phyloP scores from a whole-genome alignment of 495 filamentous ascomycete genomes.

The Penicillium riverlandense region DNA sequence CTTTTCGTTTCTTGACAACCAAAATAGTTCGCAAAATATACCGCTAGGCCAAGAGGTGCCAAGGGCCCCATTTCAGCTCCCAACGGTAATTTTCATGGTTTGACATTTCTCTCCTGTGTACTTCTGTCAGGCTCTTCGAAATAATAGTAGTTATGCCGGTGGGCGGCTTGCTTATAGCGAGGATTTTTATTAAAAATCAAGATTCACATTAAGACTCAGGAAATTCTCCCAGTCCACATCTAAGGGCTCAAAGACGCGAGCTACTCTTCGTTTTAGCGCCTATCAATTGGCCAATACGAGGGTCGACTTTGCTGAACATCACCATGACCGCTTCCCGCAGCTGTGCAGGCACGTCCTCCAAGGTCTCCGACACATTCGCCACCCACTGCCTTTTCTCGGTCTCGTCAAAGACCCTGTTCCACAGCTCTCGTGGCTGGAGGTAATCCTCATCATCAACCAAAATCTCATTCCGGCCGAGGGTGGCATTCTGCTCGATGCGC shows the following conservation, averaged over 20 bases:
- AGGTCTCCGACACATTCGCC: slow-evolving; percentile 19
- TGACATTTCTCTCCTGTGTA: no score
- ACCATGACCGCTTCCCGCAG: slow-evolving; percentile 11
- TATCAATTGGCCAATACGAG: slow-evolving; percentile 24
- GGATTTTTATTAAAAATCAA: no score
- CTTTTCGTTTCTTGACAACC: no score
- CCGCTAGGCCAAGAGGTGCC: no score
- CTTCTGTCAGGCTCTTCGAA: no score
- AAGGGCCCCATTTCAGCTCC: no score
- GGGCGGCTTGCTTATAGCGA: no score
- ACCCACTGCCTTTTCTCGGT: slow-evolving; percentile 48
- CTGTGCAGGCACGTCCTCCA: slow-evolving; percentile 13
- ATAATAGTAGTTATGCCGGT: no score
- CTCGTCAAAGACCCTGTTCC: slow-evolving; percentile 26
- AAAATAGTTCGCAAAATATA: no score
- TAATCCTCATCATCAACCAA: slow-evolving; percentile 24
- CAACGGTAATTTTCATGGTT: no score
- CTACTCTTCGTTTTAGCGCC: slow-evolving; percentile 3
- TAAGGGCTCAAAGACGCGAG: background rate
- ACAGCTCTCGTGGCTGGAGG: slow-evolving; percentile 23
- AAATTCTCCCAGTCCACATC: background rate
- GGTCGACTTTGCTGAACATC: slow-evolving; percentile 27
- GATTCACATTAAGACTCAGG: no score
- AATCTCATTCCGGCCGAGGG: slow-evolving; percentile 18
- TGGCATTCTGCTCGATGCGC: slow-evolving; percentile 8